Percentiles rank a stretch among this genome's conserved stretches.
phyloP scores from a whole-genome alignment of 148 eudicot genomes.

The Arctostaphylos glauca region DNA sequence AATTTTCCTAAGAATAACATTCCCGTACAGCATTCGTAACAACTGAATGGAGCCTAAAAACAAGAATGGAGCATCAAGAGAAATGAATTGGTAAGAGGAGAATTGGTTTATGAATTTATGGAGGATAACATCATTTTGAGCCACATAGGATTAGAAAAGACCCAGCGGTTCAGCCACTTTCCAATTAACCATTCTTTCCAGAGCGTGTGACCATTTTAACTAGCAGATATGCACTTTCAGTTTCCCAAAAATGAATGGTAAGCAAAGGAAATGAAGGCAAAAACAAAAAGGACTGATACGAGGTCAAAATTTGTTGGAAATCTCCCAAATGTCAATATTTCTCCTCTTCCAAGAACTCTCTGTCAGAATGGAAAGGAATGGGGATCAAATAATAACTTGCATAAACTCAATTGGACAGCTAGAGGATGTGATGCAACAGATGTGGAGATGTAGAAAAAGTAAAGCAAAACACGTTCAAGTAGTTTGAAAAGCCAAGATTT shows the following conservation, averaged over 20 bases:
- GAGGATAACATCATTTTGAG: neutral
- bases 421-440: neutral
- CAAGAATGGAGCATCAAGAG: neutral
- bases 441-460: neutral
- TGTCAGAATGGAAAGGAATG: neutral
- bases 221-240: neutral
- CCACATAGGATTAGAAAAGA: neutral
- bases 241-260: neutral
- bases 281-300: neutral
- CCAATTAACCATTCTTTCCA: neutral
- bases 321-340: neutral
- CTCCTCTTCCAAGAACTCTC: neutral
- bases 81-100: neutral
- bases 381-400: neutral
- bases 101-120: neutral
- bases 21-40: too few relatives aligned
- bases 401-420: neutral
- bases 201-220: neutral
- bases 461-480: neutral
- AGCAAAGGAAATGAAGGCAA: neutral
- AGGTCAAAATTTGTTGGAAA: neutral
- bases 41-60: too few relatives aligned
- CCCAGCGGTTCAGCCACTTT: neutral
- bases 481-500: neutral
- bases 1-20: too few relatives aligned